Conservation (phyloP, 176 grass and related monocot species). For the Coix lacrymajobi region DNA sequence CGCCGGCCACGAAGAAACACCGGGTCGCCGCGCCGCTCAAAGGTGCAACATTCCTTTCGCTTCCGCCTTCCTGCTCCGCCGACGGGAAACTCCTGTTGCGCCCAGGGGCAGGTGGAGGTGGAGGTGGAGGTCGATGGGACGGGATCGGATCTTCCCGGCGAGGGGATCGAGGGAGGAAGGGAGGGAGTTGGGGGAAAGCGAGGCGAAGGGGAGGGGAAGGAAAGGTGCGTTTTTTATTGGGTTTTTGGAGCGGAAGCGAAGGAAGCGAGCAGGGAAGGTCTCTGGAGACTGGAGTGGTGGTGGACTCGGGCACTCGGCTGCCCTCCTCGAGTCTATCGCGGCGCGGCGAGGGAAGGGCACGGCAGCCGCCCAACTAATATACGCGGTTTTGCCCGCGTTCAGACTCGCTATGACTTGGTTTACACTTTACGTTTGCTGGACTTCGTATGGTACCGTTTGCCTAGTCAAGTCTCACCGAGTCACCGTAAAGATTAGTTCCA, state of each 20-base stretch:
- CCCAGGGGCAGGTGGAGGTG: background rate
- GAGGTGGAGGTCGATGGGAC: background rate
- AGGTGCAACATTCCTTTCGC: constrained; percentile 8
- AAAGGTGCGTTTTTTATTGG: constrained; percentile 45
- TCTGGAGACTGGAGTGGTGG: background rate
- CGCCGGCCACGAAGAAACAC: background rate
- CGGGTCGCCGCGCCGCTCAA: constrained; percentile 18
- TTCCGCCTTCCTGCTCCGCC: background rate
- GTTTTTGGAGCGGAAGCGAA: constrained; percentile 27
- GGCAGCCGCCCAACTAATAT: constrained; percentile 27
- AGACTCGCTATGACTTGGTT: background rate
- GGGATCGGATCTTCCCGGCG: constrained; percentile 41
- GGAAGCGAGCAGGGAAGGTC: background rate
- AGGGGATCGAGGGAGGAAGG: constrained; percentile 27
- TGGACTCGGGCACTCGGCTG: background rate
- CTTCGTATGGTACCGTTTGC: too few relatives aligned
- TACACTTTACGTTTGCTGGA: too few relatives aligned
- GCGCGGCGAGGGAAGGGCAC: background rate
- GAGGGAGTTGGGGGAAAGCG: background rate
- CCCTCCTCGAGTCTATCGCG: constrained; percentile 6
- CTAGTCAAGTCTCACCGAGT: too few relatives aligned
- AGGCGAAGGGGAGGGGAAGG: constrained; percentile 8
- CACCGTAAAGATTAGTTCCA: too few relatives aligned
- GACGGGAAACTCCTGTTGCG: background rate
- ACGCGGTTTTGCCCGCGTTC: constrained; percentile 28